Base-by-base conservation (phyloP, 2,329 filamentous ascomycete species). In the Beauveria asiatica region DNA sequence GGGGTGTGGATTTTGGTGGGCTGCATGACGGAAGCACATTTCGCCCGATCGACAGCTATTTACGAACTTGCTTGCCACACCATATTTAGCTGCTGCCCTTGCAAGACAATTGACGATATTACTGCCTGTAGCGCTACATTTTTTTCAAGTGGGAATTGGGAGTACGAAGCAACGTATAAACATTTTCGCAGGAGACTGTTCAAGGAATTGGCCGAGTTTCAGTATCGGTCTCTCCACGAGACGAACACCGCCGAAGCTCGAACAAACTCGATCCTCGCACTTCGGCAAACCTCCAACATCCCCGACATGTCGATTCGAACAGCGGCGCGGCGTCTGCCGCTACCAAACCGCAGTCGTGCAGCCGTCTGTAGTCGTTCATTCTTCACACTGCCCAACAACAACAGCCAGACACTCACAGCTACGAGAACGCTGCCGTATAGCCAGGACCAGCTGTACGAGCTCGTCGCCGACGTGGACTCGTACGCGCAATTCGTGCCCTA, bases 401-500 rank as follows among this genome's bases (percentile, higher is more conserved):
- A 70, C 62, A 65, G 73, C 72, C 89, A 92, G 70, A 83, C 78
- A 64, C 80, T 97, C 61, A 84, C 82, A 56, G 92, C 91, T 11
- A 80, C 81, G 21, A 88, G 91, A 63, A 88, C 81, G 4, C 86
- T 97, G 16, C 88, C 89, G 16, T 95, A 95, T 78, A 76, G 86
- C 0, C 78, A 85, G 37, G 68, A 74, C 5, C 78, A 84, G 1
- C 85, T 99, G 66, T 99, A 94, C 83, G 79, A 80, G 65, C 82
- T 97, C 59, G 92, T 99, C 72, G 86, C 92, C 75, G 91, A 97
- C 74, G 86, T 99, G 65, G 84, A 90, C 73, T 85, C 84, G 64
- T 99, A 99, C 82, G 78, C 82, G 42, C 73, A 79, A 65, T 99
- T 97, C 79, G 84, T 99, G n/a, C 94, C 94, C 11, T 97, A 95